These are phyloP conservation scores for Chalciporus pseudorubinellus DNA, from an alignment of 768 basidiomycete genomes.

Conservation along the genomic window DNA sequence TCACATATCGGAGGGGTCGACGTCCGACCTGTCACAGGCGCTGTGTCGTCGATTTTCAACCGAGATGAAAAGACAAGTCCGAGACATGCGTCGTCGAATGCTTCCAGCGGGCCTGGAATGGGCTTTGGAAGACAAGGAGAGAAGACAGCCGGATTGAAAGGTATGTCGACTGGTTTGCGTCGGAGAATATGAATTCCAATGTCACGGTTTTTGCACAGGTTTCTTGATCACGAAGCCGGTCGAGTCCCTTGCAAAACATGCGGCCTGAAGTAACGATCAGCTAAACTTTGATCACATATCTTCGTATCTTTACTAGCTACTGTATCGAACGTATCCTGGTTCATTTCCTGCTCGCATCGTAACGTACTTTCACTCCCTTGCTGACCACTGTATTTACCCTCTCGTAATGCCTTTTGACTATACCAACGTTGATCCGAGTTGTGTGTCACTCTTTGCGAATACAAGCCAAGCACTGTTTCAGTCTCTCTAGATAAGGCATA, in stretches of 20 bases:
- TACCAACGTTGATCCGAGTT: background rate
- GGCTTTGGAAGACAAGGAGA: slow-evolving; percentile 84
- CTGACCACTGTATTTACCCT: slow-evolving; percentile 5
- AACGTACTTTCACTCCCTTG: slow-evolving; percentile 8
- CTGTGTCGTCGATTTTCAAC: slow-evolving; percentile 12
- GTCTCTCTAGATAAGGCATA: background rate
- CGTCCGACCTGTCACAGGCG: slow-evolving; percentile 14
- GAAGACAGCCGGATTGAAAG: slow-evolving; percentile 69
- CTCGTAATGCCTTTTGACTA: background rate
- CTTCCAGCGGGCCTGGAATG: slow-evolving; percentile 43
- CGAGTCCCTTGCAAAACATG: slow-evolving; percentile 54
- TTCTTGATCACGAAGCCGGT: slow-evolving; percentile 57
- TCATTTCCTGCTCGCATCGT: slow-evolving; percentile 3
- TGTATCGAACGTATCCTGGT: slow-evolving; percentile 3
- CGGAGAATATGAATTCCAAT: background rate
- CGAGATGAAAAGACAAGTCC: slow-evolving; percentile 11
- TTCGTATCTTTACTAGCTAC: background rate
- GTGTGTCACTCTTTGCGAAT: background rate
- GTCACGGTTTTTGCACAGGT: slow-evolving; percentile 31
- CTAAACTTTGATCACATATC: background rate
- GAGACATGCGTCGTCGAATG: slow-evolving; percentile 6
- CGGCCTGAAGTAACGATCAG: slow-evolving; percentile 3
- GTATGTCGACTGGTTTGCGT: slow-evolving; percentile 30
- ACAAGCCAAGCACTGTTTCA: no score
- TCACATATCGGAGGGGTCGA: slow-evolving; percentile 30